Conservation (phyloP, 2,329 filamentous ascomycete species). For the Aspergillus eucalypticola region DNA sequence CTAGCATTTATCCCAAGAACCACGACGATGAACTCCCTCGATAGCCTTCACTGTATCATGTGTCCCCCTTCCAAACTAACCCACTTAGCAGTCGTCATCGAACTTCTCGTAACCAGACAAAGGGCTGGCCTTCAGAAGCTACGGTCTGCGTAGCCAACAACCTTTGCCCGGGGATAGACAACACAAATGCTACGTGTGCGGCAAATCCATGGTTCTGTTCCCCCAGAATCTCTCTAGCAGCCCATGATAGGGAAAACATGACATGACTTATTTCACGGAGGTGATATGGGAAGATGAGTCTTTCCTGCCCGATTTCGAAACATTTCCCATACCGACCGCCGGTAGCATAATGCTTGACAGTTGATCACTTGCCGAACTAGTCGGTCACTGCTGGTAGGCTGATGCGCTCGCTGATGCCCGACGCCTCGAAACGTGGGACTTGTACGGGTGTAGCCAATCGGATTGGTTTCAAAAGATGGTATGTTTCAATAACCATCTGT, state of each 20-base stretch:
- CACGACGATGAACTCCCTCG: neutral
- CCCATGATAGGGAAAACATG: neutral
- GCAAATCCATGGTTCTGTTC: neutral
- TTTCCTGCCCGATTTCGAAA: conserved; percentile 5
- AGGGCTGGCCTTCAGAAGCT: neutral
- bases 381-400: conserved; percentile 47
- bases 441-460: conserved; percentile 28
- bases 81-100: neutral
- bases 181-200: conserved; percentile 2
- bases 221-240: conserved; percentile 13
- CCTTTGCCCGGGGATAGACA: neutral
- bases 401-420: conserved; percentile 56
- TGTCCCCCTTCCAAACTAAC: neutral
- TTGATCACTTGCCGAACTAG: conserved; percentile 5
- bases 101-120: neutral
- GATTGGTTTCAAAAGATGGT: conserved; percentile 21
- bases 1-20: neutral
- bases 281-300: neutral
- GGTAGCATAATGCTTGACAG: conserved; percentile 1
- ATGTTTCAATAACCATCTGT: conserved; percentile 28
- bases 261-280: neutral
- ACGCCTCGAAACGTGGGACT: conserved; percentile 24
- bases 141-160: neutral
- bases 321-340: neutral
- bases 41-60: neutral